Base-by-base conservation (phyloP, 176 grass and related monocot species). In the Oryza glumipatula region DNA sequence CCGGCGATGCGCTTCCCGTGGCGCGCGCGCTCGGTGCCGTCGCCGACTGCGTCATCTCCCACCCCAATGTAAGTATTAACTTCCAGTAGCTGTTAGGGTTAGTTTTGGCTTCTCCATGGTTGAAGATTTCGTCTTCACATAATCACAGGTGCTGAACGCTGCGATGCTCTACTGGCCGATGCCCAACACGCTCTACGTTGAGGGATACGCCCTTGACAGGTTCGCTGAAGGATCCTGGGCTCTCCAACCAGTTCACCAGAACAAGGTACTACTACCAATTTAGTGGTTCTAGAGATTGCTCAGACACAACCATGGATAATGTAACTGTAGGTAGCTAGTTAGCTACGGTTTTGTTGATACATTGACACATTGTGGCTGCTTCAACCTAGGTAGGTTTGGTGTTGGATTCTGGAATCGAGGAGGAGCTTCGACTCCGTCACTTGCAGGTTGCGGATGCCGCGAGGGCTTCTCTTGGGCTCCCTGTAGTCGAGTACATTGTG, bases 121-220 rank as follows among this genome's bases (percentile, higher is more conserved):
- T 63, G 77, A 81, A 11, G 13, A 3, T 80, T 79, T 73, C 4
- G 2, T 1, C 2, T 33, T 74, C 0, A 32, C 30, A 32, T 32
- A 32, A 32, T 32, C 30, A 23, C 68, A 96, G 96, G 93, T 99
- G 44, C 78, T 99, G 76, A 99, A 94, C 84, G 96, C 93, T 0
- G 96, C 91, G 8, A 99, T 96, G 96, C 78, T 96, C 3, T 99
- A 94, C 78, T 96, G 96, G 96, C 91, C 96, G 8, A 92, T 94
- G 87, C 81, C 80, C 15, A 99, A 94, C 19, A 82, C 88, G 49
- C 93, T 99, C 12, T 99, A 94, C 73, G 93, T 99, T 0, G 93
- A 96, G 76, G 96, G 96, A 12, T 99, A 92, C 72, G 96, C 93
- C 1, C 93, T 99, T 44, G 91, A 99, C 76, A 89, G 89, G 36